These are phyloP conservation scores for Hawksworthiomyces lignivorus DNA, from an alignment of 2,329 filamentous ascomycete genomes.

Conservation along the genomic window DNA sequence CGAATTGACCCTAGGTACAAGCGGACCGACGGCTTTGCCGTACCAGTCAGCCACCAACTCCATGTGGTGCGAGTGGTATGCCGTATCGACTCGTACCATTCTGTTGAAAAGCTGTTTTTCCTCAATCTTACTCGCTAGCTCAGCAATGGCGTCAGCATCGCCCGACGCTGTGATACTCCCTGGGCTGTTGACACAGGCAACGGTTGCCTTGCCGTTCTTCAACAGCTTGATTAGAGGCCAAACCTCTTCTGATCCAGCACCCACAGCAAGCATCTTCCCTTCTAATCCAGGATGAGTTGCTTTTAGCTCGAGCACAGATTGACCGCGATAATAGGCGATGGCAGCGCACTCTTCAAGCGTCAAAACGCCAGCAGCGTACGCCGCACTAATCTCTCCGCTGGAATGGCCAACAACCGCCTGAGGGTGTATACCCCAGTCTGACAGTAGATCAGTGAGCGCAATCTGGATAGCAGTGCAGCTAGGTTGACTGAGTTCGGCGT, in stretches of 20 bases:
- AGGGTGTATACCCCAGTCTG: slow-evolving; percentile 18
- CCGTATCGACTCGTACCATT: slow-evolving; percentile 27
- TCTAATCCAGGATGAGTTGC: slow-evolving; percentile 17
- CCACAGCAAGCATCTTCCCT: slow-evolving; percentile 35
- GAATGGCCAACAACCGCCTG: slow-evolving; percentile 25
- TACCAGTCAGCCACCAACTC: slow-evolving; percentile 19
- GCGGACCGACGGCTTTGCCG: slow-evolving; percentile 7
- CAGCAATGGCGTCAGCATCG: slow-evolving; percentile 15
- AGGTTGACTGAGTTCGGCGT: slow-evolving; percentile 19
- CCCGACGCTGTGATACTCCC: slow-evolving; percentile 38
- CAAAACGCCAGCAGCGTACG: slow-evolving; percentile 21
- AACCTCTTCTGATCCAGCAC: slow-evolving; percentile 24
- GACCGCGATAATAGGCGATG: slow-evolving; percentile 17
- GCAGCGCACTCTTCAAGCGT: slow-evolving; percentile 12
- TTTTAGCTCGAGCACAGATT: slow-evolving; percentile 18
- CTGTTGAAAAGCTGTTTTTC: slow-evolving; percentile 18
- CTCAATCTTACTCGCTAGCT: slow-evolving; percentile 19
- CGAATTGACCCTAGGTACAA: slow-evolving; percentile 3
- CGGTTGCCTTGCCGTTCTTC: slow-evolving; percentile 8
- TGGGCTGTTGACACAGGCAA: slow-evolving; percentile 9
- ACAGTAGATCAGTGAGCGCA: slow-evolving; percentile 23
- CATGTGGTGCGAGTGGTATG: slow-evolving; percentile 32
- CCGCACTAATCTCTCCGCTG: slow-evolving; percentile 27
- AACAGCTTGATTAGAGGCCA: slow-evolving; percentile 17
- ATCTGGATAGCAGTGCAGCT: slow-evolving; percentile 24